Base-by-base conservation (phyloP, 345 rosid genomes). In the Arabis alpina region DNA sequence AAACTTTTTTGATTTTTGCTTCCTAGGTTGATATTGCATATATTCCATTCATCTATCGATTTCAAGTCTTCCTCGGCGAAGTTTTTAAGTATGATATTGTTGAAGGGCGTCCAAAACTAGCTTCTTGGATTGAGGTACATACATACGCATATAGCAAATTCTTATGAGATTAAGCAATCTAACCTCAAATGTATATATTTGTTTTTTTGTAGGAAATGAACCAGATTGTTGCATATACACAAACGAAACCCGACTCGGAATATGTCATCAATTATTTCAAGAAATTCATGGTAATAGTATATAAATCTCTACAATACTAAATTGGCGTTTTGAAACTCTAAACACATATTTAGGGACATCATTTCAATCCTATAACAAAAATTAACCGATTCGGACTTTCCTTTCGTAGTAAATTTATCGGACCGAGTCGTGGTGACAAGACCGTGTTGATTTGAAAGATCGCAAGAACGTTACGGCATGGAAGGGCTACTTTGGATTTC, bases 41-140 rank as follows among this genome's bases (percentile, higher is more conserved):
- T 73, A 80, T 83, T 54, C 82, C 99, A 25, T 91, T 91, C 32
- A 65, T 89, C 2, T 90, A 89, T 77, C 81, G 97, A 68, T 83
- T 68, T 27, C 79, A 70, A 9, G 76, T 83, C 30, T 81, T 82
- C 76, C 77, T 91, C 9, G 69, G 28, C 13, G 87, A 94, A 28
- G 92, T 77, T 39, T 82, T 85, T 40, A 79, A 83, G 62, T 77
- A 79, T 54, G 93, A 91, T 66, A 76, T 87, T 16, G 79, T 85
- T 25, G 80, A 16, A 11, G 92, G 91, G 75, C 88, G 96, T 75
- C 92, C 96, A 65, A 86, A 81, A 57, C 80, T 94, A 56, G 83
- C 86, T 50, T 45, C 88, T 50, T 94, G 94, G 99, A 80, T 94
- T 65, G 79, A 87, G 99, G 99, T 90, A 79, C 11, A 39, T 36